These are phyloP conservation scores for Picochlorum sp. DNA, from an alignment of 139 green algal species.

Conservation along the genomic window DNA sequence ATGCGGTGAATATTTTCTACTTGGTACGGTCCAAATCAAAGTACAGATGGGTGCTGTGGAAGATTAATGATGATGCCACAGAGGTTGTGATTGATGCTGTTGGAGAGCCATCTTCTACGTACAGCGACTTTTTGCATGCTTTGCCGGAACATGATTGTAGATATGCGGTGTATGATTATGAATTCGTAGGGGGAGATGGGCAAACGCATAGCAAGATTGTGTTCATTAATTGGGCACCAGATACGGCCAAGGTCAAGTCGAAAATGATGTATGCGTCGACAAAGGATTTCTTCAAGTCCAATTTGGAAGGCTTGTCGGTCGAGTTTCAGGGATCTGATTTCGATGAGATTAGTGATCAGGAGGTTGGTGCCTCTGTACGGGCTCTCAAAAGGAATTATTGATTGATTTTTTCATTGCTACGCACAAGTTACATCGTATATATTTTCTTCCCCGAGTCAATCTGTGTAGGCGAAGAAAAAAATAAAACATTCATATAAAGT, in stretches of 20 bases:
- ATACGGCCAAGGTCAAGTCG: constrained; percentile 46
- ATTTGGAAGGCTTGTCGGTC: constrained; percentile 58
- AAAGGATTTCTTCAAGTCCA: constrained; percentile 84
- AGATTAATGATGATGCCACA: constrained; percentile 59
- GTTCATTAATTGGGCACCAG: constrained; percentile 78
- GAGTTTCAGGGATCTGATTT: constrained; percentile 69
- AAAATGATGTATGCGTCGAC: constrained; percentile 90
- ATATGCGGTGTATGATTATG: constrained; percentile 80
- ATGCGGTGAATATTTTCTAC: constrained; percentile 79
- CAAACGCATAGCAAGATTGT: constrained; percentile 72
- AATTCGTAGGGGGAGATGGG: constrained; percentile 57
- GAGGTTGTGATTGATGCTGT: constrained; percentile 61
- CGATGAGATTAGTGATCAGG: constrained; percentile 53
- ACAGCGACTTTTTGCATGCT: constrained; percentile 54
- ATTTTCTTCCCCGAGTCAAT: too few species aligned
- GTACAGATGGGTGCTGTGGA: constrained; percentile 71
- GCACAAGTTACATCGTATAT: too few species aligned
- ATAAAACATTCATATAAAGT: too few species aligned
- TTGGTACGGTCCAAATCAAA: constrained; percentile 67
- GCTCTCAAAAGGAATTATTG: constrained; percentile 20
- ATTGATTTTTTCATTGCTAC: constrained; percentile 13
- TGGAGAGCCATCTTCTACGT: constrained; percentile 46
- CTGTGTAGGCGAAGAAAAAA: too few species aligned
- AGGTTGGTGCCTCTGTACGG: constrained; percentile 24
- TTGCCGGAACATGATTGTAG: constrained; percentile 63